Base-by-base conservation (phyloP, 2,329 filamentous ascomycete species). In the Xylaria sp. region DNA sequence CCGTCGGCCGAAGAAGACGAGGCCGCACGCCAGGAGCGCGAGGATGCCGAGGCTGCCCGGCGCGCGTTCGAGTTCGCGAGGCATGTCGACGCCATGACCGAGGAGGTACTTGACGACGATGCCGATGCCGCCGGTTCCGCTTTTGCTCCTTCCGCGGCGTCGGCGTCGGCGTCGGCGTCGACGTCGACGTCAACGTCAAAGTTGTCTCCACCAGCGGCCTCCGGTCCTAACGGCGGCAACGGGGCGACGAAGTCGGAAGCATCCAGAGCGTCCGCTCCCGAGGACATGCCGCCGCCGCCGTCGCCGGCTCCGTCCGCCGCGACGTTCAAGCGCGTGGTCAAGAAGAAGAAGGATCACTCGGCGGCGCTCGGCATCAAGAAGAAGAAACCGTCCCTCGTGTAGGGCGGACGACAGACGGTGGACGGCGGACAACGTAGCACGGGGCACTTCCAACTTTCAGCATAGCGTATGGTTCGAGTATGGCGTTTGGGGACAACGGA, bases 361-460 rank as follows among this genome's bases (percentile, higher is more conserved):
- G 86, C 88, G 13, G 76, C 87, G 19, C 72, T 96, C 44, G 92
- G 92, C 1, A 92, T 97, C 65, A 97, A 96, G 78, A 94, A 91
- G 79, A 93, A 92, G 79, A 93, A 92, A 74, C 76, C 81, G 16
- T 77, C 81, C 1, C 66, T 87, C 17, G 79, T 85, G 4, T 86
- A 67, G 22, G n/a, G 19, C 13, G 24, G 11, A 22, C 29, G n/a
- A 41, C n/a, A 29, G 20, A 2, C 20, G 18, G 9, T 16, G 18
- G 24, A 39, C 43, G 44, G 20, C 34, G 51, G 40, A 37, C 48
- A 42, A 48, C 41, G 4, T 26, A 39, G 41, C 29, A 34, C 11
- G 11, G 16, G 4, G 11, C 9, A 7, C 16, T 34, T 34, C 16
- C 29, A n/a, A 26, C 7, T 24, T 11, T 5, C 7, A 51, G 44